Percentiles rank a stretch among this genome's conserved stretches.
phyloP scores from a whole-genome alignment of 106 monocot genomes.

The Apostasia shenzhenica region DNA sequence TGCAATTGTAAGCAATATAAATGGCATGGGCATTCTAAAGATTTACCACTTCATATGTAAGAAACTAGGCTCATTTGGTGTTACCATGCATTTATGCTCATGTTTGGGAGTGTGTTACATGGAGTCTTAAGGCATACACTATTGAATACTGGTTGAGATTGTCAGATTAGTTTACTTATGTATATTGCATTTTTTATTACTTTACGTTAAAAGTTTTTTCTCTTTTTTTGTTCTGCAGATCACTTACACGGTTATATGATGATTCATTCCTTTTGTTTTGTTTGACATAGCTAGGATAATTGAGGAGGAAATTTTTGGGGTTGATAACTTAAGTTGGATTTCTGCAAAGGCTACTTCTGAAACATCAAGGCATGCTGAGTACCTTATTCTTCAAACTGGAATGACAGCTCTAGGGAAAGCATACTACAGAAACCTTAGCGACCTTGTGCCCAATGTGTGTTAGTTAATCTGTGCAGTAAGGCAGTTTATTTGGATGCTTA shows the following conservation, averaged over 20 bases:
- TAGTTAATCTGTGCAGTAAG: not conserved
- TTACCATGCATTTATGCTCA: too few relatives aligned
- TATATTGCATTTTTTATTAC: too few relatives aligned
- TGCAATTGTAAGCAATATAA: too few relatives aligned
- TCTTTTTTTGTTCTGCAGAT: too few relatives aligned
- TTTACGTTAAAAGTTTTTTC: too few relatives aligned
- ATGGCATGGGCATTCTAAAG: too few relatives aligned
- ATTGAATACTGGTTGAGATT: too few relatives aligned
- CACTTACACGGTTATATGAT: not conserved
- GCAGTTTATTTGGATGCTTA: not conserved
- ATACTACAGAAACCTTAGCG: constrained; percentile 59
- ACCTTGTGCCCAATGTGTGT: constrained; percentile 79
- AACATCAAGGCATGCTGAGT: constrained; percentile 48
- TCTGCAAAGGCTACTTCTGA: constrained; percentile 73
- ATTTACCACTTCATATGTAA: too few relatives aligned
- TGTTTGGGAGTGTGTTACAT: too few relatives aligned
- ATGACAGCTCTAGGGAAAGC: constrained; percentile 90
- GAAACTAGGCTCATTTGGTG: too few relatives aligned
- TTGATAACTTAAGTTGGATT: constrained; percentile 85
- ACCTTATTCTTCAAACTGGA: constrained; percentile 77
- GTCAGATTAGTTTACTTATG: too few relatives aligned
- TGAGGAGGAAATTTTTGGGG: constrained; percentile 86
- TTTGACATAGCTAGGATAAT: constrained; percentile 61
- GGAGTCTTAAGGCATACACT: too few relatives aligned
- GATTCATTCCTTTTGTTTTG: not conserved